These are phyloP conservation scores for Boletus subcaerulescens DNA, from an alignment of 768 basidiomycete species.

Conservation along the genomic window DNA sequence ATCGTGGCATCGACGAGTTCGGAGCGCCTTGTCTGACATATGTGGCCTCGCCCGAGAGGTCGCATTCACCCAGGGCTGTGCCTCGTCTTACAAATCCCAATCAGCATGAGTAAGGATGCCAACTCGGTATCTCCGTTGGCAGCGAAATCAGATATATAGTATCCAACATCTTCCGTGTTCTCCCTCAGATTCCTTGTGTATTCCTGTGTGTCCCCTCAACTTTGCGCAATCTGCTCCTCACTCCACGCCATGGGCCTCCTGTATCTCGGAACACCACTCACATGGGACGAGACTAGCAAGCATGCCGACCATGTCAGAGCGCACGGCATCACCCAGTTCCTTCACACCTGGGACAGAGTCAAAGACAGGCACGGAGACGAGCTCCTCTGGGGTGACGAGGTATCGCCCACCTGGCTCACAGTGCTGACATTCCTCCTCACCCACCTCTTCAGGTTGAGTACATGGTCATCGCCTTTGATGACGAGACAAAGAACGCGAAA, in stretches of 20 bases:
- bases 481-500: conserved; percentile 73
- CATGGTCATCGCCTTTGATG: conserved; percentile 87
- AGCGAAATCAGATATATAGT: conserved; percentile 1
- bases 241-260: conserved; percentile 76
- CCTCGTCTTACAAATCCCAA: conserved; percentile 20
- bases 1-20: too few species aligned
- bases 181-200: too few species aligned
- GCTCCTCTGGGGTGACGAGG: conserved; percentile 98
- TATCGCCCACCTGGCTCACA: conserved; percentile 33
- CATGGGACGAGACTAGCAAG: conserved; percentile 87
- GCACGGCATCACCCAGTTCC: conserved; percentile 94
- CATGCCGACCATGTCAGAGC: conserved; percentile 85
- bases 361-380: conserved; percentile 91
- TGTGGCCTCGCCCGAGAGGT: too few species aligned
- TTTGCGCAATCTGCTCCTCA: not conserved
- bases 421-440: conserved; percentile 9
- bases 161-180: too few species aligned
- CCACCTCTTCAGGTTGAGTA: conserved; percentile 75
- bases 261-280: conserved; percentile 87
- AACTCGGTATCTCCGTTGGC: not conserved
- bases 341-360: conserved; percentile 88
- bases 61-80: not conserved
- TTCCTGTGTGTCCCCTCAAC: not conserved
- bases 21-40: too few species aligned
- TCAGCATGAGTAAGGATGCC: conserved; percentile 15